Evolutionary conservation across 129 eudicot species (phyloP), one percentile per base, ranked within the genome.

Genomic region (Silybum marianum): DNA sequence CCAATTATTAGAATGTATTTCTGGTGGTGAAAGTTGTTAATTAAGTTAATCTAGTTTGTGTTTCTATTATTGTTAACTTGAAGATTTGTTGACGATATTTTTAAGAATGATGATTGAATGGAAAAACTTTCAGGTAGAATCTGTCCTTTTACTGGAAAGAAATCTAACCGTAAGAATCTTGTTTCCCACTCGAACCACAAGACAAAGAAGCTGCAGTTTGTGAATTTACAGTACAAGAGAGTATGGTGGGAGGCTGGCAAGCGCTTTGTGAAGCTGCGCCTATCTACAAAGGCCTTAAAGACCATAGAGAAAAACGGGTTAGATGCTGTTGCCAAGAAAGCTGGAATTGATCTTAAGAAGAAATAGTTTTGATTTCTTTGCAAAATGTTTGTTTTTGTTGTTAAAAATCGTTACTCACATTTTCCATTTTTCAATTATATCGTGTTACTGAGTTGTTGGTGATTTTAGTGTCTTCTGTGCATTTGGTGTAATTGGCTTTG

Each of bases 231-330:
- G 77, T 90, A 93, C 90, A 96, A 96, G 89, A 89, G 86, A 74
- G 38, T 96, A 11, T 96, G 99, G 99, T 96, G 99, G 99, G 99
- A 96, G 80, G 99, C 89, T 12, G 99, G 99, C 0, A 96, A 96
- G 66, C 97, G 98, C 21, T 96, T 11, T 65, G 93, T 96, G 58
- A 96, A 96, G 72, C 69, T 96, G 32, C 89, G 98, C 6, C 69
- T 93, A 67, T 96, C 99, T 3, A 93, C 99, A 24, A 96, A 96
- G 85, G 99, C 98, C 4, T 82, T 96, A 58, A 96, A 91, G 90
- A 96, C 99, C 71, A 93, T 96, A 3, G 99, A 96, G 90, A 96
- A 91, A 87, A 87, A 96, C 9, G 99, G 99, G 74, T 73, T 96
- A 38, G 98, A 91, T 84, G 93, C 98, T 58, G 92, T 96, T 62